Percentiles rank a stretch among this genome's conserved stretches.
These are phyloP conservation scores for Aureobasidium sp. DNA, from an alignment of 2,329 filamentous ascomycete genomes.

Conservation along the genomic window DNA sequence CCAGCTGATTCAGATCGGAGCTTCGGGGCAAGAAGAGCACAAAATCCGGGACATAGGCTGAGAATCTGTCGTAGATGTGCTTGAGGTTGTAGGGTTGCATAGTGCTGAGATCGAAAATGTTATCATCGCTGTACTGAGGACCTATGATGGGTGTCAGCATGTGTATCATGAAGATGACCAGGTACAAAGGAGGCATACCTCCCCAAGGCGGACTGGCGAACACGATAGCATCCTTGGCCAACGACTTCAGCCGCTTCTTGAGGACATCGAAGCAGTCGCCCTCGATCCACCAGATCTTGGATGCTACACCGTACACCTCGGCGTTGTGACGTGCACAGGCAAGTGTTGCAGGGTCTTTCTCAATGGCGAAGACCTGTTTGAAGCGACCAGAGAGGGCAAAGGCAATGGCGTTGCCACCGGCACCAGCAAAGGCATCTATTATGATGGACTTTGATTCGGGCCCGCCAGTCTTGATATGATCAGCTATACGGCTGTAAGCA, in stretches of 20 bases:
- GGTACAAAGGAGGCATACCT: constrained; percentile 35
- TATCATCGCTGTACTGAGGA: constrained; percentile 53
- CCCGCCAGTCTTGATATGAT: constrained; percentile 54
- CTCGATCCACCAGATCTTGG: constrained; percentile 75
- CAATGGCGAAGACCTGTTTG: constrained; percentile 79
- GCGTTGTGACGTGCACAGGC: constrained; percentile 92
- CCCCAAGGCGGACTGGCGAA: constrained; percentile 70
- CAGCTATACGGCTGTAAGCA: constrained; percentile 63
- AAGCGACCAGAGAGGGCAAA: constrained; percentile 76
- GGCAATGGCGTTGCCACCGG: constrained; percentile 90
- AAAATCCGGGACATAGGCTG: constrained; percentile 41
- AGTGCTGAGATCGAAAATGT: constrained; percentile 71
- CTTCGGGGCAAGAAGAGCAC: constrained; percentile 81
- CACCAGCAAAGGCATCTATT: constrained; percentile 84
- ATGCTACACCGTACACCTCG: constrained; percentile 67
- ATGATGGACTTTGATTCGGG: constrained; percentile 54
- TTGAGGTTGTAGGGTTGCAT: constrained; percentile 82
- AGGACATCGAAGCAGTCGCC: constrained; percentile 79
- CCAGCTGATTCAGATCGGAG: constrained; percentile 73
- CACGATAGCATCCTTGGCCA: constrained; percentile 47
- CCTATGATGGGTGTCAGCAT: constrained; percentile 33
- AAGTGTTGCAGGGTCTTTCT: constrained; percentile 70
- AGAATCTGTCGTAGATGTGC: constrained; percentile 56
- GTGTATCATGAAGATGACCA: too few relatives aligned
- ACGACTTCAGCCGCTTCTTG: constrained; percentile 41